Evolutionary conservation across 768 basidiomycete genomes (phyloP), one percentile per base, ranked within the genome.

Genomic region (Termitomyces sp.): DNA sequence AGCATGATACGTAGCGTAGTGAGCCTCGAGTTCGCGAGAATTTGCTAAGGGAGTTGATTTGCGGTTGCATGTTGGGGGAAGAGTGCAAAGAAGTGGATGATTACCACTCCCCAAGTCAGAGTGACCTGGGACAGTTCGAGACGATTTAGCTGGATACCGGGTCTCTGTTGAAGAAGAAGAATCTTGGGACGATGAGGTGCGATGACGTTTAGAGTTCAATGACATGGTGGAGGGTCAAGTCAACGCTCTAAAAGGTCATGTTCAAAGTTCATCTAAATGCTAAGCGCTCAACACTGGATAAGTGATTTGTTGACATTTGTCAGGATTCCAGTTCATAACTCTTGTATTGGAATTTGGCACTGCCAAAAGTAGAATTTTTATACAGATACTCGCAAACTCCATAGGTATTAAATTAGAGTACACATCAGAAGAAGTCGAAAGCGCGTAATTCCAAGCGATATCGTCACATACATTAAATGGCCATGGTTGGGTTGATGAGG

Each of bases 1-100:
- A 0, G 90, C 87, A 65, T 92, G 90, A 65, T 86, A 90, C 17
- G 77, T 87, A 34, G 87, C 87, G 65, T 94, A 93, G 70, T 94
- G 93, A 42, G 79, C 69, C 64, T 94, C 91, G 8, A 93, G 78
- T 58, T 91, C 91, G 40, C 77, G 78, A 44, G 83, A 78, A 62
- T 79, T 78, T 2, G 77, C 72, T 43, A 93, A 77, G n/a, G 76
- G 73, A 1, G 88, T 90, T 0, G 88, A 81, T 1, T 65, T 71
- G 60, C 74, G 79, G 54, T 85, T 81, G 69, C 93, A 95, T 42
- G 90, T 93, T 19, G 93, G 93, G 1, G 92, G 90, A 17, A 94
- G 76, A 5, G 80, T 83, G 69, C 90, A 93, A 22, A 87, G 62
- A 19, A 90, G 65, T 1, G 74, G 74, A 49, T 71, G 76, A 19